phyloP scores from a whole-genome alignment of 495 filamentous ascomycete genomes.

The Neurospora sp. region DNA sequence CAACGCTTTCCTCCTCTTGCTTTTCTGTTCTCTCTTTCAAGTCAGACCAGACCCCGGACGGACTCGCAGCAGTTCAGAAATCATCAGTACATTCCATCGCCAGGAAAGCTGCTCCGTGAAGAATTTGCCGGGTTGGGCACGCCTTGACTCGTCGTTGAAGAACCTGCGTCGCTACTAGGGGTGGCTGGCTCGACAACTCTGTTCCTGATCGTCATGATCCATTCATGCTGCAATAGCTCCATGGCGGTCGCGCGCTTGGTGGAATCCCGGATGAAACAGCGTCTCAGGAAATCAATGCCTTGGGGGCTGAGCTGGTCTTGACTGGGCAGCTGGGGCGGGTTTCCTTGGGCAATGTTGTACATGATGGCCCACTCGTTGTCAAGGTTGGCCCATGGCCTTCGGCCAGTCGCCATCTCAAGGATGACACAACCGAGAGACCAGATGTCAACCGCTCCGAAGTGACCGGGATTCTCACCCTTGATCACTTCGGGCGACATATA shows the following conservation, averaged over 20 bases:
- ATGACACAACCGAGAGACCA: conserved; percentile 98
- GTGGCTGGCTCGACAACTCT: conserved; percentile 45
- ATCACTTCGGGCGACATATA: conserved; percentile 99
- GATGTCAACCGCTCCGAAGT: conserved; percentile 82
- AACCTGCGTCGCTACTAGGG: conserved; percentile 38
- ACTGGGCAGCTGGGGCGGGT: conserved; percentile 72
- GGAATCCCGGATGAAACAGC: conserved; percentile 84
- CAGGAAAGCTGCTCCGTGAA: conserved; percentile 1
- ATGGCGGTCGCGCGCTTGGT: conserved; percentile 67
- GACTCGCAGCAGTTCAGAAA: neutral
- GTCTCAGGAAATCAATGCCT: conserved; percentile 79
- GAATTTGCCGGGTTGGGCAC: conserved; percentile 16
- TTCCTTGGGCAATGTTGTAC: conserved; percentile 98
- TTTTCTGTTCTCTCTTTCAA: neutral
- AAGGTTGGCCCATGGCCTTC: conserved; percentile 89
- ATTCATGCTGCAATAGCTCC: conserved; percentile 89
- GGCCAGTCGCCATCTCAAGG: conserved; percentile 92
- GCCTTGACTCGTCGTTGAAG: conserved; percentile 22
- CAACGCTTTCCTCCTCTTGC: neutral
- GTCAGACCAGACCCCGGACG: neutral
- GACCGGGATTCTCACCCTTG: conserved; percentile 65
- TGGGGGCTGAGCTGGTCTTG: conserved; percentile 71
- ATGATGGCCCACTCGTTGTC: conserved; percentile 99
- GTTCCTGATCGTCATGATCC: conserved; percentile 62
- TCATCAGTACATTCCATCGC: conserved; percentile 6